Percentiles rank a stretch among this genome's conserved stretches.
phyloP scores from a whole-genome alignment of 106 monocot genomes.

The Acorus calamus region DNA sequence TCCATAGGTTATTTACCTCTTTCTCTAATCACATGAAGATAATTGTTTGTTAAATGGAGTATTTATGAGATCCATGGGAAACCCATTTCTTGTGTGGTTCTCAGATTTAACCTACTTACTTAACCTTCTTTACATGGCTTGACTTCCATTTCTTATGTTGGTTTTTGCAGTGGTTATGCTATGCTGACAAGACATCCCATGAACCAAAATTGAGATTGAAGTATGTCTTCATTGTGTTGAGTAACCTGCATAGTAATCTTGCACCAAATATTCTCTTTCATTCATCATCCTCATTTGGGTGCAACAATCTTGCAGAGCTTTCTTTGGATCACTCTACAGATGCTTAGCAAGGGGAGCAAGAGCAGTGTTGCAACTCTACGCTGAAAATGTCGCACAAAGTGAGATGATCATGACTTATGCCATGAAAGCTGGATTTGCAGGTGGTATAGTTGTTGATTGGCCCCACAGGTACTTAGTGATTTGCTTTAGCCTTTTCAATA shows the following conservation, averaged over 20 bases:
- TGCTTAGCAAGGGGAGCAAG: conserved; percentile 93
- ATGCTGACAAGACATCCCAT: conserved; percentile 94
- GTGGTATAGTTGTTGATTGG: conserved; percentile 91
- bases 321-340: conserved; percentile 89
- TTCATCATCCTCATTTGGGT: background rate
- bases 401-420: conserved; percentile 93
- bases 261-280: background rate
- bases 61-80: too few species aligned
- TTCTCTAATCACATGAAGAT: background rate
- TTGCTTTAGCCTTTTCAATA: background rate
- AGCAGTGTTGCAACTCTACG: conserved; percentile 90
- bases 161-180: conserved; percentile 82
- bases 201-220: conserved; percentile 85
- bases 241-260: background rate
- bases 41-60: too few species aligned
- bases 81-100: too few species aligned
- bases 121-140: background rate
- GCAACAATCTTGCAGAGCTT: conserved; percentile 45
- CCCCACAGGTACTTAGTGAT: conserved; percentile 68
- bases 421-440: conserved; percentile 95
- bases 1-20: background rate
- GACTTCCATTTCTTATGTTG: background rate
- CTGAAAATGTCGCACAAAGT: conserved; percentile 91
- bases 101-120: too few species aligned
- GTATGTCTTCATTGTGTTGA: conserved; percentile 28